Evolutionary conservation across 2,329 filamentous ascomycete species (phyloP).

Genomic region (Diaporthe aspalathi): DNA sequence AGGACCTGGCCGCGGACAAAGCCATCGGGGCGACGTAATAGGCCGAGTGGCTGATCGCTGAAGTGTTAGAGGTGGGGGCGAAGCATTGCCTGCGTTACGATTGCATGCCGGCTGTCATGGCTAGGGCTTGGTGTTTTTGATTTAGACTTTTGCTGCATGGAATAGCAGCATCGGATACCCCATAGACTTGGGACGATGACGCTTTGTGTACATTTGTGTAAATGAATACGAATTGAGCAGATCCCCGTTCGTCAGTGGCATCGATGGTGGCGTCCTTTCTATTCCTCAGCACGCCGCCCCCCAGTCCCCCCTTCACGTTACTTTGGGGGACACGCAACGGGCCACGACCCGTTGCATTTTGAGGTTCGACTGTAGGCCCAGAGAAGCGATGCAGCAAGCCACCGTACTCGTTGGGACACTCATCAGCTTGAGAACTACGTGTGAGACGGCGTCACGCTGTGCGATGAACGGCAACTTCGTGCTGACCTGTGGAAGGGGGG

Average conservation of each 20-base stretch:
- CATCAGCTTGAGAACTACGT: background rate
- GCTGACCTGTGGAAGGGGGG: background rate
- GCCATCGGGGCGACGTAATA: slow-evolving; percentile 37
- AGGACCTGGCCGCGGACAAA: slow-evolving; percentile 41
- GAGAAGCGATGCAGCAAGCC: background rate
- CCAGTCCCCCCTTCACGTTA: too few relatives aligned
- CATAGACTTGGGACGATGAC: slow-evolving; percentile 25
- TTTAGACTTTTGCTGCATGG: slow-evolving; percentile 15
- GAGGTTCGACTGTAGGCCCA: background rate
- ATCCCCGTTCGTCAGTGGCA: background rate
- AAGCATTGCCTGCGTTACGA: slow-evolving; percentile 6
- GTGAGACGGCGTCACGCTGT: background rate
- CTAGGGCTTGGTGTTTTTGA: background rate
- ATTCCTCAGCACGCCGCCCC: too few relatives aligned
- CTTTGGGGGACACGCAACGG: too few relatives aligned
- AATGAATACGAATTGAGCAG: background rate
- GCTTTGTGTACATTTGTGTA: slow-evolving; percentile 12
- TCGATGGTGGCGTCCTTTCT: background rate
- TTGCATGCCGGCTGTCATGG: slow-evolving; percentile 15
- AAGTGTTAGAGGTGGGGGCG: background rate
- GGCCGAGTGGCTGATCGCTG: background rate
- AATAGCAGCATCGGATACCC: slow-evolving; percentile 19
- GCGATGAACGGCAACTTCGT: background rate
- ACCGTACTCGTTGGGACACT: background rate
- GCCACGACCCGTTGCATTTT: background rate